Evolutionary conservation across 2,329 filamentous ascomycete genomes (phyloP), one percentile per base, ranked within the genome.

Genomic region (Capronia coronata): DNA sequence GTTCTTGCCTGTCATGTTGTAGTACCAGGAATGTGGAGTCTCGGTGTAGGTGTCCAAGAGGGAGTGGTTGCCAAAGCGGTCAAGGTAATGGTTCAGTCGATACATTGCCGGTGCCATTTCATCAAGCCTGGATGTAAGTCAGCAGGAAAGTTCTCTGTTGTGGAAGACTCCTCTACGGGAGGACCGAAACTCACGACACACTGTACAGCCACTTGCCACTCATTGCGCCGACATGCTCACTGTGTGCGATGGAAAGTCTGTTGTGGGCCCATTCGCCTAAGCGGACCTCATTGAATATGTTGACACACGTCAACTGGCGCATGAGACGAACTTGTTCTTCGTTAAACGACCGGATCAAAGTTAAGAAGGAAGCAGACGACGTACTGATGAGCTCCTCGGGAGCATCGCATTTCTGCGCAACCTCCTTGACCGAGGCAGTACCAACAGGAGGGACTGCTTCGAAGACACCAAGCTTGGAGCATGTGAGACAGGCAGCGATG

Each of bases 241-340:
- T 51, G 49, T 47, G 43, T 21, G 46, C 40, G 10, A 64, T 48
- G 9, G 63, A 64, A 37, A 58, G 59, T 1, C 48, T 46, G 2
- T 61, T 65, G 42, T 66, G 64, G 3, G 57, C 51, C 45, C 62
- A 66, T 22, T 51, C 54, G 41, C 63, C 56, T n/a, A 60, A 59
- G 1, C 52, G 56, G 22, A 58, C 51, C 46, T 63, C 57, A 8
- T 59, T 52, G 30, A 63, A 58, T 22, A 66, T 48, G 38, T 34
- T 63, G 47, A 62, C 62, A 2, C 59, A 59, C n/a, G 59, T 62
- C 25, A 64, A 49, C 30, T 63, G 55, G 30, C 62, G 52, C 60
- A 65, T 48, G 14, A 48, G 29, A 29, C 45, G 45, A 21, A 51
- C 62, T 64, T 21, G 11, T 19, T 21, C 3, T 10, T n/a, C 13